Evolutionary conservation across 345 rosid species (phyloP).

Genomic region (Tarenaya hassleriana): DNA sequence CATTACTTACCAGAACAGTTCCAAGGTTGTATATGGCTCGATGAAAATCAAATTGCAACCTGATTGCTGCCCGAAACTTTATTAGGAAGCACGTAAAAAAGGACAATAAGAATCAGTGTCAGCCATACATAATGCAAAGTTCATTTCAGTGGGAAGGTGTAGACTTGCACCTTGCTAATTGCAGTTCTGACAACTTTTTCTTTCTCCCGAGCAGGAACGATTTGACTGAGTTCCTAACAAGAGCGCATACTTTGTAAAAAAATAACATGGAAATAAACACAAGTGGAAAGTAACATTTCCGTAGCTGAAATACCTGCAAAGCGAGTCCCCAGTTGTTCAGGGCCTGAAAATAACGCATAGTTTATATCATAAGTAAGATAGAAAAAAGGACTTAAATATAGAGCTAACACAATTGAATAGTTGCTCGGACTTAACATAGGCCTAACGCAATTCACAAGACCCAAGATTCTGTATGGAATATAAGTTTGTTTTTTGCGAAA

Average conservation of each 20-base stretch:
- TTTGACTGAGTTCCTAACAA: constrained; percentile 88
- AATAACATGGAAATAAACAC: constrained; percentile 11
- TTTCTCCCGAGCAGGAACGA: constrained; percentile 92
- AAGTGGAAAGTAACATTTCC: background rate
- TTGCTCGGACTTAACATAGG: background rate
- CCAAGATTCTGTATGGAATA: too few species aligned
- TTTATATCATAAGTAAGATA: constrained; percentile 12
- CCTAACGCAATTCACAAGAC: background rate
- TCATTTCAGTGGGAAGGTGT: constrained; percentile 24
- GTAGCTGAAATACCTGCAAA: constrained; percentile 54
- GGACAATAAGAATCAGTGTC: constrained; percentile 1
- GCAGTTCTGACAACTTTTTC: constrained; percentile 87
- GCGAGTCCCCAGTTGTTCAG: constrained; percentile 99
- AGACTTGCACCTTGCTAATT: constrained; percentile 74
- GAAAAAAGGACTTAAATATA: constrained; percentile 8
- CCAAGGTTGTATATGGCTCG: constrained; percentile 98
- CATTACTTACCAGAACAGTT: constrained; percentile 78
- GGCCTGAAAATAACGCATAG: constrained; percentile 52
- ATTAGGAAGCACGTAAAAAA: constrained; percentile 17
- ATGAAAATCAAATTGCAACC: constrained; percentile 91
- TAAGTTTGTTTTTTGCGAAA: constrained; percentile 10
- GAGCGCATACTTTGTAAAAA: constrained; percentile 13
- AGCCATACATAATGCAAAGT: constrained; percentile 22
- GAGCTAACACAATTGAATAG: background rate
- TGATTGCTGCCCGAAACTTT: constrained; percentile 96